These are phyloP conservation scores for Aciculosporium take DNA, from an alignment of 2,329 filamentous ascomycete species.

Conservation along the genomic window DNA sequence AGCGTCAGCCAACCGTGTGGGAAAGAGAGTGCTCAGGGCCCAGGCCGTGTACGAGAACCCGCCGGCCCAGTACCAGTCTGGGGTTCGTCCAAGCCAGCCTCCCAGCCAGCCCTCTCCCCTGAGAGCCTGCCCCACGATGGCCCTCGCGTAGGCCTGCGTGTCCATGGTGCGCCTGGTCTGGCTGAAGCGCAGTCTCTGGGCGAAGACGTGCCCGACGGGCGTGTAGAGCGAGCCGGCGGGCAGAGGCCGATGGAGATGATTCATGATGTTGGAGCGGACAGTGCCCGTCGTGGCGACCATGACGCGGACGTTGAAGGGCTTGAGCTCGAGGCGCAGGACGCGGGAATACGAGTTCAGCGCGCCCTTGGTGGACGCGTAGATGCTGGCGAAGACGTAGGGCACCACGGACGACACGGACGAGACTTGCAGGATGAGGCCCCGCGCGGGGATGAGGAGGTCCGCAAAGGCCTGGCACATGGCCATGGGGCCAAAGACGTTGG, in stretches of 20 bases:
- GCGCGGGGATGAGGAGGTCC: constrained; percentile 32
- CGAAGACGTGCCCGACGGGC: constrained; percentile 30
- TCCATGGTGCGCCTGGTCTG: constrained; percentile 32
- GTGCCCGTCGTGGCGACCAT: constrained; percentile 43
- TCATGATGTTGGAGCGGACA: constrained; percentile 35
- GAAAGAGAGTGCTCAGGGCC: constrained; percentile 12
- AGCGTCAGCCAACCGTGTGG: constrained; percentile 16
- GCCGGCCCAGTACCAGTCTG: constrained; percentile 22
- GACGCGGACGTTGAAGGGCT: constrained; percentile 40
- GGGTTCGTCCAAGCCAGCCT: constrained; percentile 18
- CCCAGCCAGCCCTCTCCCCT: constrained; percentile 22
- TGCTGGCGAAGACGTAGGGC: constrained; percentile 37
- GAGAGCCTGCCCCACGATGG: constrained; percentile 29
- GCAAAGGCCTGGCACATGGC: constrained; percentile 37
- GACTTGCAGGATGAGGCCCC: constrained; percentile 40
- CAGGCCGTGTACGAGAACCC: constrained; percentile 17
- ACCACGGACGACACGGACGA: constrained; percentile 35
- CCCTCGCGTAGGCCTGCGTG: constrained; percentile 28
- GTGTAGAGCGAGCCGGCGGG: constrained; percentile 33
- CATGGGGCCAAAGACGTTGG: constrained; percentile 45
- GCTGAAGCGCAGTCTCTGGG: constrained; percentile 31
- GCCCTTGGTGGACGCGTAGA: constrained; percentile 42
- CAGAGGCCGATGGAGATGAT: constrained; percentile 25
- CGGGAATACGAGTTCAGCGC: constrained; percentile 39
- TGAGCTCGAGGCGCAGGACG: constrained; percentile 37